Base-by-base conservation (phyloP, 1,139 yeast genomes). In the Candida anutae region DNA sequence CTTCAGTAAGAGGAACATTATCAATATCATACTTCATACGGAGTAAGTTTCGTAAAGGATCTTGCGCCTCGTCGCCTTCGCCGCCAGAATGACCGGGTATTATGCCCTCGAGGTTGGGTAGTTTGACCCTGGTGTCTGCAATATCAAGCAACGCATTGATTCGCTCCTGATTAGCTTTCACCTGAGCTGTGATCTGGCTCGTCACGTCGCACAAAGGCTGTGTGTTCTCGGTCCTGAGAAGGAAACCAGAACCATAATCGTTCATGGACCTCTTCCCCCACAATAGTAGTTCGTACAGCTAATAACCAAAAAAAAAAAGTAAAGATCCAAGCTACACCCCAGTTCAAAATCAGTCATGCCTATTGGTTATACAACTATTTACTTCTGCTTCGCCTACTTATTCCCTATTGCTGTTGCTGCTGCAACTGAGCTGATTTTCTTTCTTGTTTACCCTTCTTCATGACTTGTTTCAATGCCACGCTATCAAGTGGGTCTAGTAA, bases 401-500 rank as follows among this genome's bases (percentile, higher is more conserved):
- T n/a, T n/a, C n/a, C n/a, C 10, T 17, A 17, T 17, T 17, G 19
- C 10, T 17, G 29, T 27, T 25, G 39, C 25, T 27, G 49, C 35
- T 46, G 55, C 22, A 45, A 32, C 33, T 56, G 64, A 9, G 87
- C 87, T 30, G 65, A 54, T 42, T 78, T 74, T 40, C 94, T 60
- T 50, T 83, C 94, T 40, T 79, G 78, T 43, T 81, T 77, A 10
- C 94, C 94, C 55, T 78, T 79, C 42, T 80, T 81, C 93, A 84
- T 80, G 28, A 85, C 94, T 53, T 82, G 95, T 52, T 88, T 87
- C 55, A 90, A 70, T 2, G 96, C 96, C 21, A 82, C 78, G 29
- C 94, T 77, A 55, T 90, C 98, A 46, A 90, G 66, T 6, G 98
- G 98, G 56, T 90, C 95, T 35, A 90, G 63, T 37, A 90, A 68